These are phyloP conservation scores for Trichoderma virens DNA, from an alignment of 495 filamentous ascomycete species.

Conservation along the genomic window DNA sequence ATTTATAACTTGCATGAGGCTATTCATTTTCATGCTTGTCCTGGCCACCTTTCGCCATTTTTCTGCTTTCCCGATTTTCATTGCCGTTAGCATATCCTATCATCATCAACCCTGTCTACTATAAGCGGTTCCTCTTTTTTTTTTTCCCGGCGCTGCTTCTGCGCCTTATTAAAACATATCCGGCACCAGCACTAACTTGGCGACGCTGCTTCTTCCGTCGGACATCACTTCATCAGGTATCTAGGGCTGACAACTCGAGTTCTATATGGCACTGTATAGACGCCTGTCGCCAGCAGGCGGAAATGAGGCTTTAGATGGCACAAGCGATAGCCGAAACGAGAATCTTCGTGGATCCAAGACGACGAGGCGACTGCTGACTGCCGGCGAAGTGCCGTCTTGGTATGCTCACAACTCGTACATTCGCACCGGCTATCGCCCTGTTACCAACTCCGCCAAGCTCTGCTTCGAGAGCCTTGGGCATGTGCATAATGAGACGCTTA, in stretches of 20 bases:
- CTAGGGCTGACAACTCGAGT: neutral
- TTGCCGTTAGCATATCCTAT: no score
- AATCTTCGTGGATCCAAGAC: neutral
- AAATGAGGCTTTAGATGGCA: neutral
- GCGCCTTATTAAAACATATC: no score
- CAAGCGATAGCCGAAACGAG: neutral
- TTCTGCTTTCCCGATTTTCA: no score
- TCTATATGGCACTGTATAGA: neutral
- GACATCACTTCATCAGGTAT: no score
- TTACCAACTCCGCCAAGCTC: conserved; percentile 53
- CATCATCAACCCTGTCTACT: neutral
- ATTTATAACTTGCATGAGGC: no score
- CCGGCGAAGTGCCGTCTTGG: conserved; percentile 59
- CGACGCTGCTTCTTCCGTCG: no score
- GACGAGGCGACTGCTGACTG: neutral
- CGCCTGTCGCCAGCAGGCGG: neutral
- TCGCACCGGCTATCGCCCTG: conserved; percentile 60
- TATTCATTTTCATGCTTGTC: no score
- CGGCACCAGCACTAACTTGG: no score
- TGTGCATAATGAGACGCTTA: conserved; percentile 79
- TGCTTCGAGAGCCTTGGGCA: conserved; percentile 62
- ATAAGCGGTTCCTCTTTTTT: neutral
- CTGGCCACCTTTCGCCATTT: no score
- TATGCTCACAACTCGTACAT: conserved; percentile 76
- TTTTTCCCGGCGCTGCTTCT: no score